Base-by-base conservation (phyloP, 768 basidiomycete species). In the Macrolepiota albuminosa region DNA sequence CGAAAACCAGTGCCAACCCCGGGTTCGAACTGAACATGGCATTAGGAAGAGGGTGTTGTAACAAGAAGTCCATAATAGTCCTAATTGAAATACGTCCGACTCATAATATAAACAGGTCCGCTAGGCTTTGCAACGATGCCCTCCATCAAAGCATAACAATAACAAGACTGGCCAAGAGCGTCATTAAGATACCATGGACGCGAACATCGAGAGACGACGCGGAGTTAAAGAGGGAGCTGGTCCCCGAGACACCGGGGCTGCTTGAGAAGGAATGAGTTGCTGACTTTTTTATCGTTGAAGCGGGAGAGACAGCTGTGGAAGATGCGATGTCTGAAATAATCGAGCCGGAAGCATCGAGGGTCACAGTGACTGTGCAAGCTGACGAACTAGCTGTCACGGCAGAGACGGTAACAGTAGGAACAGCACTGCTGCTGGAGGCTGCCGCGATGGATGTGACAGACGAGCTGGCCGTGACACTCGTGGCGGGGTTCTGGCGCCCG, bases 331-430 rank as follows among this genome's bases (percentile, higher is more conserved):
- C 5, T 9, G 49, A 42, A 39, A 33, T 21, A 31, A 7, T 31
- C 14, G 39, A 7, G 33, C 21, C 34, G 2, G 57, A 33, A 50
- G 18, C n/a, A n/a, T 29, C 2, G 21, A 48, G 16, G 6, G 40
- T 45, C 7, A 58, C 57, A 14, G 40, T 58, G 29, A 58, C 57
- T 52, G 49, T 58, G 33, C 57, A 58, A 29, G 48, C 57, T 24
- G 57, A 40, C n/a, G 57, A 8, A 58, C 7, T 29, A 16, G 2
- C 37, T 14, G 37, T 58, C n/a, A 6, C 40, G 29, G 11, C 26
- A n/a, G 16, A 29, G 49, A 18, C 14, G 39, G n/a, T n/a, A 21
- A 10, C n/a, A 21, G 29, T 37, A 24, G 16, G n/a, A n/a, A 6
- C 6, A 24, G 14, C n/a, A 6, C 8, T 10, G 18, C 39, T 54